phyloP scores from a whole-genome alignment of 371 early-diverging fungal species.

The Mucor plumbeus region DNA sequence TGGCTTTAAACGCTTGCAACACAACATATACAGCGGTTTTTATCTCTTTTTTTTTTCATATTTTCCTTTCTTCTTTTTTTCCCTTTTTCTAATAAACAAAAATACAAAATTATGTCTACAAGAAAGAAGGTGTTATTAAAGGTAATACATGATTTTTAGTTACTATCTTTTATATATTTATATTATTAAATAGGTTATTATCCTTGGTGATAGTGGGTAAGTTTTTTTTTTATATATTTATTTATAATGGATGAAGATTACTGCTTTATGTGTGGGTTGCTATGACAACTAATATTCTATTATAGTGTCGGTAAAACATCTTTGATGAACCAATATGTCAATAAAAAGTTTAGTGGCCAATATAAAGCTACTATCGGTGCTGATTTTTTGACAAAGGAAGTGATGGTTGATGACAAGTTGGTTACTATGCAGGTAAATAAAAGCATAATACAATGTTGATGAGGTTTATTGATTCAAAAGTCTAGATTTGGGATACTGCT shows the following conservation, averaged over 20 bases:
- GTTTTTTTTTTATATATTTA: background rate
- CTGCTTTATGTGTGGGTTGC: background rate
- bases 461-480: no score
- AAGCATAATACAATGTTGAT: background rate
- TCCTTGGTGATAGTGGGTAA: conserved; percentile 33
- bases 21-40: background rate
- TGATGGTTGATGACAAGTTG: conserved; percentile 85
- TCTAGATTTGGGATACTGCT: conserved; percentile 93
- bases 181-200: conserved; percentile 20
- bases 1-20: background rate
- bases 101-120: conserved; percentile 14
- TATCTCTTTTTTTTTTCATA: conserved; percentile 1
- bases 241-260: background rate
- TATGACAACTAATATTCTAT: background rate
- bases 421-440: conserved; percentile 91
- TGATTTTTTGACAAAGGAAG: conserved; percentile 98
- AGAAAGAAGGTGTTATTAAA: conserved; percentile 29
- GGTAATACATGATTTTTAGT: background rate
- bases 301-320: conserved; percentile 94
- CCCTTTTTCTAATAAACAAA: background rate
- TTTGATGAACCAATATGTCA: conserved; percentile 99
- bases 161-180: background rate
- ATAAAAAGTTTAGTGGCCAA: conserved; percentile 96
- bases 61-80: background rate
- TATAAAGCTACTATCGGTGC: conserved; percentile 99